Evolutionary conservation across 257 asterid species (phyloP).

Genomic region (Salvia rosmarinus): DNA sequence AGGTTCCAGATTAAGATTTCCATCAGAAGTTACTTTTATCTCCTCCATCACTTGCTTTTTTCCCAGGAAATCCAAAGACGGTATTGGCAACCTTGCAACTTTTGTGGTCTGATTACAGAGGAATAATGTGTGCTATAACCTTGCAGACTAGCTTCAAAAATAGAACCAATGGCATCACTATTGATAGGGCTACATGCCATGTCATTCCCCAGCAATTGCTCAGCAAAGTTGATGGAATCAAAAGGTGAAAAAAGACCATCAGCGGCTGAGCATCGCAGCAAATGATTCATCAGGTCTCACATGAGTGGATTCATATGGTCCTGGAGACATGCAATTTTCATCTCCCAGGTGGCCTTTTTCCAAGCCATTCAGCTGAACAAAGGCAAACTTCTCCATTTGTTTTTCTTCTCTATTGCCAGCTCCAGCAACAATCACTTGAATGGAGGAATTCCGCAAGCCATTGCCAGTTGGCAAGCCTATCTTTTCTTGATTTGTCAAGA

Average conservation of each 20-base stretch:
- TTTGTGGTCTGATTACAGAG: constrained; percentile 67
- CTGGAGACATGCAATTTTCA: not conserved
- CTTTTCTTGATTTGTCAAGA: constrained; percentile 58
- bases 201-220: too few relatives aligned
- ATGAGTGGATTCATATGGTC: too few relatives aligned
- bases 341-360: constrained; percentile 43
- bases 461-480: constrained; percentile 49
- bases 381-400: constrained; percentile 43
- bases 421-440: constrained; percentile 52
- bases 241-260: too few relatives aligned
- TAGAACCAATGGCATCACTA: too few relatives aligned
- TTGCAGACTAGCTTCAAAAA: too few relatives aligned
- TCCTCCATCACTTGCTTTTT: constrained; percentile 51
- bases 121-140: constrained; percentile 37
- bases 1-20: constrained; percentile 68
- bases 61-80: constrained; percentile 79
- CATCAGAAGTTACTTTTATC: constrained; percentile 72
- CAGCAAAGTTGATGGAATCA: too few relatives aligned
- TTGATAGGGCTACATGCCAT: too few relatives aligned
- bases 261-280: too few relatives aligned
- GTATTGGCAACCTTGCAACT: constrained; percentile 65
- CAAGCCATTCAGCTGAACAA: constrained; percentile 39
- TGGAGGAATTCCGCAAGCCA: constrained; percentile 57
- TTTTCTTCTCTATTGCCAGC: constrained; percentile 51
- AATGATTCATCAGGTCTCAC: too few relatives aligned